These are phyloP conservation scores for Physcia stellaris DNA, from an alignment of 495 filamentous ascomycete species.

Conservation along the genomic window DNA sequence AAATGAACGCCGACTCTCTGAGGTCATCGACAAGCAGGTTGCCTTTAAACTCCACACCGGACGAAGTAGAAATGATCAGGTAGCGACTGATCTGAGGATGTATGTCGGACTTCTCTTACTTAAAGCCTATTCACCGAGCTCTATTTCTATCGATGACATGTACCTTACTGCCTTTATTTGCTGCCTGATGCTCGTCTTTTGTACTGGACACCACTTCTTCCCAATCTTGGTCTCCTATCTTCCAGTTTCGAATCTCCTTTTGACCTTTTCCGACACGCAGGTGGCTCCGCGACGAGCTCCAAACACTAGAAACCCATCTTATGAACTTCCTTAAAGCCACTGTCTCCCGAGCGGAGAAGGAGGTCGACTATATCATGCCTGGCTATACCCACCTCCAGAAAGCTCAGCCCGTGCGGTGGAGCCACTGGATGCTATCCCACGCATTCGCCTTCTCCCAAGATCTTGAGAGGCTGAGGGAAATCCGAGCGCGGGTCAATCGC, in stretches of 20 bases:
- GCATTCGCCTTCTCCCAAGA: slow-evolving; percentile 63
- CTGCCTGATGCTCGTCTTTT: too few species aligned
- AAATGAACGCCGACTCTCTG: slow-evolving; percentile 80
- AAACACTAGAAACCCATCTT: slow-evolving; percentile 54
- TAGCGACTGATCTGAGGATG: slow-evolving; percentile 68
- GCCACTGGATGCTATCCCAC: slow-evolving; percentile 75
- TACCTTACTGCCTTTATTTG: too few species aligned
- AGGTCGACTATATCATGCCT: slow-evolving; percentile 53
- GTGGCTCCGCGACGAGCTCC: slow-evolving; percentile 76
- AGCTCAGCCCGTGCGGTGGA: slow-evolving; percentile 81
- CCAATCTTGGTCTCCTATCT: too few species aligned
- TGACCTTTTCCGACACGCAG: too few species aligned
- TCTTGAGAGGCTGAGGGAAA: slow-evolving; percentile 65
- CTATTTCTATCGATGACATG: too few species aligned
- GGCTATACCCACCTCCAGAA: slow-evolving; percentile 86
- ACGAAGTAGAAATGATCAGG: slow-evolving; percentile 83
- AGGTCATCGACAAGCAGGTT: slow-evolving; percentile 76
- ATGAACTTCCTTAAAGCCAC: slow-evolving; percentile 58
- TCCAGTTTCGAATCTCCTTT: too few species aligned
- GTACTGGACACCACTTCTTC: too few species aligned
- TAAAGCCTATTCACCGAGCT: neutral
- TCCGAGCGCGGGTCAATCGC: slow-evolving; percentile 60
- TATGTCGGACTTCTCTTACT: neutral
- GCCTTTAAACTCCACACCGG: slow-evolving; percentile 92
- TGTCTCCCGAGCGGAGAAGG: slow-evolving; percentile 58